A percentile compares a stretch with the other conserved stretches of the same genome.
Conservation (phyloP, 805 yeast species). For the Pichia pseudocactophila region DNA sequence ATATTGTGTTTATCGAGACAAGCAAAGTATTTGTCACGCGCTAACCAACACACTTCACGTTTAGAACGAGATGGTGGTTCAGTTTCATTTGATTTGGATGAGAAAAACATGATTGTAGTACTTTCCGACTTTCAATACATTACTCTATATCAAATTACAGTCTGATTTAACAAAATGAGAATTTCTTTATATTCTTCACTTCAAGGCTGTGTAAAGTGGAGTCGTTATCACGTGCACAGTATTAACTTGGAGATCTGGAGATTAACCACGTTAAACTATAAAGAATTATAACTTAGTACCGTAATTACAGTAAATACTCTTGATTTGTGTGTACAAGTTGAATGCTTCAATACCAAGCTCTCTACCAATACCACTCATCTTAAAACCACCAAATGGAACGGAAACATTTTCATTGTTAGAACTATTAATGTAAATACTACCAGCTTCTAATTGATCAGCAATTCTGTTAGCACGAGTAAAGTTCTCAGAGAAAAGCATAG, state of each 20-base stretch:
- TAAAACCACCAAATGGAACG: constrained; percentile 78
- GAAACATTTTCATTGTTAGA: constrained; percentile 56
- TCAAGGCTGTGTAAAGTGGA: too few species aligned
- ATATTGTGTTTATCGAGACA: constrained; percentile 67
- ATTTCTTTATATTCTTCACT: too few species aligned
- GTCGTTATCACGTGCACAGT: too few species aligned
- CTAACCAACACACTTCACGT: constrained; percentile 81
- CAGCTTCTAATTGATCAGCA: constrained; percentile 46
- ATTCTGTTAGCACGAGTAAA: constrained; percentile 50
- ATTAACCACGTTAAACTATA: background rate
- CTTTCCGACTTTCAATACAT: too few species aligned
- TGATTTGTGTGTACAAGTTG: constrained; percentile 60
- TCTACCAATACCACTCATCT: constrained; percentile 72
- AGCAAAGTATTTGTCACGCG: constrained; percentile 67
- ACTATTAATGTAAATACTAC: constrained; percentile 62
- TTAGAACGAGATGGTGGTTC: constrained; percentile 49
- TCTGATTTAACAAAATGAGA: too few species aligned
- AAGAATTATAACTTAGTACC: constrained; percentile 26
- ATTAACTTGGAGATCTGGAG: too few species aligned
- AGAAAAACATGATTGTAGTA: constrained; percentile 5
- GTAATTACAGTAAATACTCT: constrained; percentile 53
- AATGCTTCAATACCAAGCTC: constrained; percentile 74
- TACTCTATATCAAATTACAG: too few species aligned
- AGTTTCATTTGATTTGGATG: constrained; percentile 18
- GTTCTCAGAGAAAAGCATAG: constrained; percentile 68